Conservation (phyloP, 805 yeast species). For the Lipomyces kockii region DNA sequence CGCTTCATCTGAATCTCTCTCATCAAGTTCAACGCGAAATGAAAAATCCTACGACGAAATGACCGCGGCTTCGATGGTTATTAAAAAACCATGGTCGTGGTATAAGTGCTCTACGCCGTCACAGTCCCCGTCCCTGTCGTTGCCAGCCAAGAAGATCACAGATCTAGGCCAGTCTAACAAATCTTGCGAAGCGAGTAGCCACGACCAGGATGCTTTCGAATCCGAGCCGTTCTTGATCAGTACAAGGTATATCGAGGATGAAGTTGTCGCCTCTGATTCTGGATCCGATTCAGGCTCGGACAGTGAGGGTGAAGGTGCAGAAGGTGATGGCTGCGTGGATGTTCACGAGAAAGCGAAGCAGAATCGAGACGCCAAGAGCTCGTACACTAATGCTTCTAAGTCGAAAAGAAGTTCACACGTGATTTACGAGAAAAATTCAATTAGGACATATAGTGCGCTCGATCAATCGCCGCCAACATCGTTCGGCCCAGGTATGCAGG, state of each 20-base stretch:
- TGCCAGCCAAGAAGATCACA: neutral
- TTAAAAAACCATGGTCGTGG: neutral
- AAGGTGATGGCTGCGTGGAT: neutral
- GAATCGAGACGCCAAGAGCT: neutral
- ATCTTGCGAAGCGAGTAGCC: neutral
- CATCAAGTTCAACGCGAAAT: neutral
- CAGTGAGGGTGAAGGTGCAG: neutral
- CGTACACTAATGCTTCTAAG: neutral
- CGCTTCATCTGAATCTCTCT: conserved; percentile 6
- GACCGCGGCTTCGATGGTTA: conserved; percentile 1
- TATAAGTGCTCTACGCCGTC: neutral
- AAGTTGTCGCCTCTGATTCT: conserved; percentile 1
- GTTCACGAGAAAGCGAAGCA: neutral
- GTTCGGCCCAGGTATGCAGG: neutral
- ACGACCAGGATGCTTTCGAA: conserved; percentile 1
- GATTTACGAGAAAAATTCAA: conserved; percentile 5
- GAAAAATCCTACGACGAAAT: conserved; percentile 24
- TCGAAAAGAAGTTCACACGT: conserved; percentile 2
- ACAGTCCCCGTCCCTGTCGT: neutral
- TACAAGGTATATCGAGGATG: conserved; percentile 25
- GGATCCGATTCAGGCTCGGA: neutral
- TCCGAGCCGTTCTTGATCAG: conserved; percentile 21
- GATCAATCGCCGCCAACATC: conserved; percentile 3
- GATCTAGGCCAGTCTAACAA: neutral
- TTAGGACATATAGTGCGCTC: conserved; percentile 3